Percentiles rank a stretch among this genome's conserved stretches.
Conservation (phyloP, 139 green algal species). For the Chlorella vulgaris region DNA sequence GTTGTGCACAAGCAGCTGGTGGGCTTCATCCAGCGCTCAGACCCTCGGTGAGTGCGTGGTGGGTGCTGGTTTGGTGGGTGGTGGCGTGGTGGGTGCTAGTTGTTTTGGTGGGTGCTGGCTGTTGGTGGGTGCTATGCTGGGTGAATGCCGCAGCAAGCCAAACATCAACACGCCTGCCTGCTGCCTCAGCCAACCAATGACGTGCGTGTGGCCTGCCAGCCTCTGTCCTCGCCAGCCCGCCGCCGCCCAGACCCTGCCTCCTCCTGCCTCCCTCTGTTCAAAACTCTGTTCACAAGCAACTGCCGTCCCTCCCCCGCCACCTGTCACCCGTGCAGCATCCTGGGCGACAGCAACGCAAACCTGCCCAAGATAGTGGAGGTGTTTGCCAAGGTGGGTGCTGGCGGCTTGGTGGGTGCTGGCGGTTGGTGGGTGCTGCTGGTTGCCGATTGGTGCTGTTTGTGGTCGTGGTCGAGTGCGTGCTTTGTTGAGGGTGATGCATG, state of each 20-base stretch:
- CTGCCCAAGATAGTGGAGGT: conserved; percentile 55
- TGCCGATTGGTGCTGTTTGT: not conserved
- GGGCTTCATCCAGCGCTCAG: conserved; percentile 62
- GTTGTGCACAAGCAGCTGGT: conserved; percentile 84
- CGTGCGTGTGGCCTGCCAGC: no score
- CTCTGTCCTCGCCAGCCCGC: no score
- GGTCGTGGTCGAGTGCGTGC: not conserved
- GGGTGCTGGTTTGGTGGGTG: not conserved
- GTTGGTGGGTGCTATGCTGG: no score
- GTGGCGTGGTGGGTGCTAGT: not conserved
- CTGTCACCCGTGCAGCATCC: conserved; percentile 27
- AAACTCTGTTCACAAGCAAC: not conserved
- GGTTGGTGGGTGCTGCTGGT: no score
- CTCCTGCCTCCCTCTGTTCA: no score
- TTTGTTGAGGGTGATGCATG: no score
- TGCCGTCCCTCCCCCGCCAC: not conserved
- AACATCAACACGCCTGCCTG: no score
- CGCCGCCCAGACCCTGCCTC: no score
- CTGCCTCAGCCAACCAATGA: no score
- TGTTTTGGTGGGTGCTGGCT: no score
- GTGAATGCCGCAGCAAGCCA: no score
- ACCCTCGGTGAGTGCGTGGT: conserved; percentile 18
- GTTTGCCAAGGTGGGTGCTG: conserved; percentile 36
- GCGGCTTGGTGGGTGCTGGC: not conserved
- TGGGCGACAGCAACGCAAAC: conserved; percentile 62